phyloP scores from a whole-genome alignment of 208 protist species.

The Leishmania gerbilli region DNA sequence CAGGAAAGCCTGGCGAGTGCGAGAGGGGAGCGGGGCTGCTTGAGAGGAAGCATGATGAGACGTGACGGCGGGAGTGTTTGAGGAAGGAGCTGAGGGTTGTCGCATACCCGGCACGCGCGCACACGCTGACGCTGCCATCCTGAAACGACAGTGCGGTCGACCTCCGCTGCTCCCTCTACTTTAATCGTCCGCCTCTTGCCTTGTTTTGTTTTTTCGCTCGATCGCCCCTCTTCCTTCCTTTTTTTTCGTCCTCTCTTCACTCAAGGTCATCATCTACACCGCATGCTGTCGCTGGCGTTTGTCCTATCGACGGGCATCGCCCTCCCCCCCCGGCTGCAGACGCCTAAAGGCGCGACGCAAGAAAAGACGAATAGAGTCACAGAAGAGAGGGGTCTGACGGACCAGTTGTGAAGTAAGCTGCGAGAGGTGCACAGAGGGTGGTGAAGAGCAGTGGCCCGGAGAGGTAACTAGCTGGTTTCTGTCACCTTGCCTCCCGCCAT shows the following conservation, averaged over 20 bases:
- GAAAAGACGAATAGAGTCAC: neutral
- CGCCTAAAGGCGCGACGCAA: neutral
- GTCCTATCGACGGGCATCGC: neutral
- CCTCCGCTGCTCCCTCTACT: neutral
- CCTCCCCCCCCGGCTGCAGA: neutral
- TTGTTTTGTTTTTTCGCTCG: neutral
- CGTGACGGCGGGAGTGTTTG: too few relatives aligned
- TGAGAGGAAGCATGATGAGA: neutral
- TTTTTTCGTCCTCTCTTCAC: neutral
- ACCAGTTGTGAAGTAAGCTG: neutral
- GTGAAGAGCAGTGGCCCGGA: neutral
- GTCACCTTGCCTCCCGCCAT: neutral
- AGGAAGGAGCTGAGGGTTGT: neutral
- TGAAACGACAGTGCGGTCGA: neutral
- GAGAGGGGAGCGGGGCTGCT: neutral
- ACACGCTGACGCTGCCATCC: neutral
- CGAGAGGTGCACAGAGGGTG: neutral
- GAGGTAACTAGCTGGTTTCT: conserved; percentile 28
- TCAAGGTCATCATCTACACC: neutral
- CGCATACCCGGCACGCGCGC: neutral
- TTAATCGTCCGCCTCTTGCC: neutral
- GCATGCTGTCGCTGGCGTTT: neutral
- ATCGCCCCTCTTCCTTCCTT: neutral
- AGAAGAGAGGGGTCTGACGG: neutral
- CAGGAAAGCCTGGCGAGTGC: neutral